These are phyloP conservation scores for Taphrina confusa DNA, from an alignment of 1,139 yeast species.

Conservation along the genomic window DNA sequence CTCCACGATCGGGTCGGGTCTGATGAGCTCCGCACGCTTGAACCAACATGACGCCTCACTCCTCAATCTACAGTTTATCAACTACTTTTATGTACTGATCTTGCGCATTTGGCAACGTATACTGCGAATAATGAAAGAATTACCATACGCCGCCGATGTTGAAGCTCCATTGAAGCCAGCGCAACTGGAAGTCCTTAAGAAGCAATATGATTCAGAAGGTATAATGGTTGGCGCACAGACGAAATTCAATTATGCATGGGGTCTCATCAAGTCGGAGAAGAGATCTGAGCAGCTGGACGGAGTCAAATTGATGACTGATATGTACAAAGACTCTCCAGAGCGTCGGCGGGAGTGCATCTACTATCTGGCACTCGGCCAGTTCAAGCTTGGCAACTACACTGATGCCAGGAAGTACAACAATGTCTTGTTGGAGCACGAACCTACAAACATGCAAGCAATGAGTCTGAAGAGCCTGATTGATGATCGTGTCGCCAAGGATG, in stretches of 20 bases:
- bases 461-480: constrained; percentile 75
- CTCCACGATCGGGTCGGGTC: no score
- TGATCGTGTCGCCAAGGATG: constrained; percentile 78
- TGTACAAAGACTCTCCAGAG: constrained; percentile 74
- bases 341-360: constrained; percentile 88
- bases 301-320: constrained; percentile 68
- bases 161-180: constrained; percentile 64
- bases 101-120: no score
- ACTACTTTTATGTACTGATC: no score
- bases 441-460: constrained; percentile 75
- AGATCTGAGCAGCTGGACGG: constrained; percentile 74
- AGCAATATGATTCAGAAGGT: constrained; percentile 79
- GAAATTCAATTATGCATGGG: constrained; percentile 95
- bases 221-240: constrained; percentile 81
- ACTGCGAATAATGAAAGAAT: constrained; percentile 14
- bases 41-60: not conserved
- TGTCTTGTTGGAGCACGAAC: constrained; percentile 72
- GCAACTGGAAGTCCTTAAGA: constrained; percentile 70
- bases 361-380: constrained; percentile 84
- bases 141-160: constrained; percentile 36
- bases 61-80: not conserved
- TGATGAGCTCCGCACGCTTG: not conserved
- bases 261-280: constrained; percentile 69
- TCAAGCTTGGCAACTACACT: constrained; percentile 80
- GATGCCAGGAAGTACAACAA: constrained; percentile 87